Conservation (phyloP, 495 filamentous ascomycete genomes). For the Trichoderma gamsii region DNA sequence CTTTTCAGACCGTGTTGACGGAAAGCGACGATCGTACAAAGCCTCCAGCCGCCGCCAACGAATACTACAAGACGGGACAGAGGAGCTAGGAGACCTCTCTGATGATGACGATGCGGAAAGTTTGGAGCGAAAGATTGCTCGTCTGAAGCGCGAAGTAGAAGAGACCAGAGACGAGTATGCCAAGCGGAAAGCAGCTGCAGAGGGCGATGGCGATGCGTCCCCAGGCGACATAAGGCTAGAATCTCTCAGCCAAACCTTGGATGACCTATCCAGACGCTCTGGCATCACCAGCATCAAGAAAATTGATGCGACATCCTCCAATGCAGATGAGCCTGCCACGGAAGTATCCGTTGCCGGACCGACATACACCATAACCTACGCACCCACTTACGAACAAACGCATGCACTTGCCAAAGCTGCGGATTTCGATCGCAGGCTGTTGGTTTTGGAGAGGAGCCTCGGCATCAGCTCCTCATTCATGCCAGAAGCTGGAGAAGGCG, state of each 20-base stretch:
- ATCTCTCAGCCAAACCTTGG: constrained; percentile 60
- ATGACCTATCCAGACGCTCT: constrained; percentile 45
- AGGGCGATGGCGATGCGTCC: constrained; percentile 15
- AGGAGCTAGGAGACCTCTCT: constrained; percentile 60
- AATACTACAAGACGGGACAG: constrained; percentile 51
- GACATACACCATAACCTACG: constrained; percentile 51
- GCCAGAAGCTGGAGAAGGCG: constrained; percentile 53
- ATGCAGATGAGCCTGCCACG: constrained; percentile 19
- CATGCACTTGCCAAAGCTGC: constrained; percentile 73
- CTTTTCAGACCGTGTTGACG: constrained; percentile 74
- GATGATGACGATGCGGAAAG: constrained; percentile 63
- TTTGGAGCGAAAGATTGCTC: constrained; percentile 68
- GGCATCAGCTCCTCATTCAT: constrained; percentile 67
- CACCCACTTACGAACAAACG: constrained; percentile 52
- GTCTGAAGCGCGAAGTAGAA: constrained; percentile 69
- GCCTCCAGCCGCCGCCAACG: constrained; percentile 60
- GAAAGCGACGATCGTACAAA: constrained; percentile 75
- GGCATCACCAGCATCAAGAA: constrained; percentile 22
- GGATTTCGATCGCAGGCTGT: constrained; percentile 77
- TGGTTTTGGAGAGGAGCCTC: constrained; percentile 70
- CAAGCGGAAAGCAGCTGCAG: constrained; percentile 38
- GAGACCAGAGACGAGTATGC: constrained; percentile 66
- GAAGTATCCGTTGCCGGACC: constrained; percentile 19
- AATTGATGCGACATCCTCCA: constrained; percentile 2
- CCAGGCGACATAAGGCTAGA: constrained; percentile 34